These are phyloP conservation scores for Mollisiaceae sp. DNA, from an alignment of 2,329 filamentous ascomycete genomes.

Conservation along the genomic window DNA sequence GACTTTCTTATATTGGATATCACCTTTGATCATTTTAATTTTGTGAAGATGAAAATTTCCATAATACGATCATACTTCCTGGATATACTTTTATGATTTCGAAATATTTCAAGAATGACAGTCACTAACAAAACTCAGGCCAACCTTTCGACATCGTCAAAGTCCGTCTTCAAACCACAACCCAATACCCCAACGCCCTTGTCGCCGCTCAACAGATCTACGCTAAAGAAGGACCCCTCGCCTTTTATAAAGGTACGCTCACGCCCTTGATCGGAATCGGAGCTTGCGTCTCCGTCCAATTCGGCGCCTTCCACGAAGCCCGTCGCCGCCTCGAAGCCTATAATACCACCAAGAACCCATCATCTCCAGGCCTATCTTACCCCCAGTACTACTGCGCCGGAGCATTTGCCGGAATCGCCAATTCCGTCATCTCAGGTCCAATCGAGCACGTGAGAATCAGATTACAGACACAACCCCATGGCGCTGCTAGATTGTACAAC, in stretches of 20 bases:
- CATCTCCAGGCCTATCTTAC: slow-evolving; percentile 67
- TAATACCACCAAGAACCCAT: slow-evolving; percentile 58
- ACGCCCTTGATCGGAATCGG: slow-evolving; percentile 95
- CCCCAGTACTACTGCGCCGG: slow-evolving; percentile 88
- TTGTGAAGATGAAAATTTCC: neutral
- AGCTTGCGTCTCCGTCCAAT: slow-evolving; percentile 97
- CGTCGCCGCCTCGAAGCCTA: slow-evolving; percentile 81
- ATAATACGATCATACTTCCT: neutral
- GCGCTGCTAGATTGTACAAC: slow-evolving; percentile 74
- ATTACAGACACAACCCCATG: slow-evolving; percentile 95
- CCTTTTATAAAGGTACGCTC: slow-evolving; percentile 98
- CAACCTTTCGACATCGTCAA: slow-evolving; percentile 92
- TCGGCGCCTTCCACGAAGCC: slow-evolving; percentile 94
- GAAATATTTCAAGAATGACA: neutral
- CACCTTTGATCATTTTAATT: neutral
- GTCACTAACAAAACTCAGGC: slow-evolving; percentile 49
- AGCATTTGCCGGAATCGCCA: slow-evolving; percentile 90
- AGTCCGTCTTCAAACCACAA: slow-evolving; percentile 91
- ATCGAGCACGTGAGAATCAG: slow-evolving; percentile 98
- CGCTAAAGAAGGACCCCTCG: slow-evolving; percentile 82
- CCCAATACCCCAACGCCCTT: slow-evolving; percentile 78
- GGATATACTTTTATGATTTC: neutral
- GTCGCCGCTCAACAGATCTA: slow-evolving; percentile 84
- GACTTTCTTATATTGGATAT: neutral
- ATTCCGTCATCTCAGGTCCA: slow-evolving; percentile 84